Percentiles rank a stretch among this genome's conserved stretches.
phyloP scores from a whole-genome alignment of 345 rosid species.

The Eucalyptus pumila region DNA sequence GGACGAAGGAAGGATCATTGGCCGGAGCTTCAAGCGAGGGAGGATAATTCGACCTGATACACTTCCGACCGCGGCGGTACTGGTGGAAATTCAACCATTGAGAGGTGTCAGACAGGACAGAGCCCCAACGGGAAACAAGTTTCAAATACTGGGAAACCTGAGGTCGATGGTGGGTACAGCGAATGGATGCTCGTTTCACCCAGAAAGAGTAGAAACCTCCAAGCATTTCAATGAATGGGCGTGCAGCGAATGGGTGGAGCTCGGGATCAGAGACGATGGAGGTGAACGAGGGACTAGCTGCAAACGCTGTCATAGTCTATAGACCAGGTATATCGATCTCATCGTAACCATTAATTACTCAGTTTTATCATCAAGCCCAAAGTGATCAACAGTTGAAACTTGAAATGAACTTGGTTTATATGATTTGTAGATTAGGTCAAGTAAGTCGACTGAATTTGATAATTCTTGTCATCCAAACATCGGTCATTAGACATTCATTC shows the following conservation, averaged over 20 bases:
- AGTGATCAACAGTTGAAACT: not conserved
- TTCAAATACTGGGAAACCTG: not conserved
- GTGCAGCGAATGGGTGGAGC: not conserved
- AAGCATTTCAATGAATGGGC: not conserved
- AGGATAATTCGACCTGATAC: not conserved
- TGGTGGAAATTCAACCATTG: not conserved
- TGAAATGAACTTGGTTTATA: not conserved
- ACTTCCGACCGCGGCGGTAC: not conserved
- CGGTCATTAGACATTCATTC: not conserved
- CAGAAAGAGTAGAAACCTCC: not conserved
- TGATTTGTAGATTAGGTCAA: not conserved
- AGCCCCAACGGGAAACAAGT: not conserved
- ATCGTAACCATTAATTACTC: not conserved
- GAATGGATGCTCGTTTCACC: not conserved
- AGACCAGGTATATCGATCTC: not conserved
- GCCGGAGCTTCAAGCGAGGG: not conserved
- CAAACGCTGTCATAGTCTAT: not conserved
- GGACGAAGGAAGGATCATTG: not conserved
- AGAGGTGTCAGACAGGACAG: not conserved
- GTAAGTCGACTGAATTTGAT: not conserved
- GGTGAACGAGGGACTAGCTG: not conserved
- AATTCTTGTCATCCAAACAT: not conserved
- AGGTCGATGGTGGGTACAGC: not conserved
- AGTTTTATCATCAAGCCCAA: not conserved
- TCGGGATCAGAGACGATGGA: not conserved